Evolutionary conservation across 2,329 filamentous ascomycete genomes (phyloP), one percentile per base, ranked within the genome.

Genomic region (Arthrobotrys iridis): DNA sequence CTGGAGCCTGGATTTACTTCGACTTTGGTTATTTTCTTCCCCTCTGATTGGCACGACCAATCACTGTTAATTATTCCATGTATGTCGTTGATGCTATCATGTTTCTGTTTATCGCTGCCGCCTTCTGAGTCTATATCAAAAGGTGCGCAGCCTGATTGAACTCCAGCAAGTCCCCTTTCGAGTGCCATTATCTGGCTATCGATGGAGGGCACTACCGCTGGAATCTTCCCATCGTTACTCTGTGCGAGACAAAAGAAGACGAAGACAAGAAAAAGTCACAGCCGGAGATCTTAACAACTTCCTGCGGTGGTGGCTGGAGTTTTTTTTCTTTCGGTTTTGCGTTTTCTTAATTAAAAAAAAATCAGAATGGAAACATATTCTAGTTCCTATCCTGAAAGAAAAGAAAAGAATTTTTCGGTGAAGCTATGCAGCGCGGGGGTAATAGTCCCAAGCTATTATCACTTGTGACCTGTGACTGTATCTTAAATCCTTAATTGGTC

Each of bases 101-200:
- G 5, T 55, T 28, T 22, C 18, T 55, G 50, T 55, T 37, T 24
- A 18, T 3, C n/a, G 22, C 18, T 37, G 50, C 50, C 15, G 35
- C 35, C 10, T 13, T 35, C 46, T 15, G 4, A 33, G 2, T 35
- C 7, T 10, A 15, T 33, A 11, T 26, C 8, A 15, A 20, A n/a
- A 33, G n/a, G 5, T 55, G 7, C 8, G 46, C 28, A 37, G 22
- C 22, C 22, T 15, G 35, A n/a, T 37, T 37, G 30, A 24, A 20
- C 28, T 20, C 24, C 22, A 18, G 20, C 28, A 4, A 28, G 26
- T 55, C 4, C 37, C 50, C 37, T 20, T n/a, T 55, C 50, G 50
- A 55, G 24, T 22, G 28, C 50, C 50, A 55, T 55, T 37, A 55
- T 24, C 50, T 55, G 50, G 50, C 30, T 55, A 30, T 55, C 30